These are phyloP conservation scores for Ogataea methanolica DNA, from an alignment of 805 yeast genomes.

Conservation along the genomic window DNA sequence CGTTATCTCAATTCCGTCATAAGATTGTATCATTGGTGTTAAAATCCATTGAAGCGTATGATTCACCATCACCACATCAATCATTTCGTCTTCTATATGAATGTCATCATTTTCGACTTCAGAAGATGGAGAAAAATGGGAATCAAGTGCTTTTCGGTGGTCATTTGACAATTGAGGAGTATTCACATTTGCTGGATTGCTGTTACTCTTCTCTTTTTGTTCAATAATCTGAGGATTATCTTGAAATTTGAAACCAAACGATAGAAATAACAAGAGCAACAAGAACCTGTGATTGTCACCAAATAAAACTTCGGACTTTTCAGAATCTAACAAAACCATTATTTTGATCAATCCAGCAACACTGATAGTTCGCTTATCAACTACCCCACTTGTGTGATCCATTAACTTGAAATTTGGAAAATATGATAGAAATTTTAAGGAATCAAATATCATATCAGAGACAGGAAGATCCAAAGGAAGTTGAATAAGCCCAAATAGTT, in stretches of 20 bases:
- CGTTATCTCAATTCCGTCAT: conserved; percentile 40
- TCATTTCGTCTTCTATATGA: conserved; percentile 3
- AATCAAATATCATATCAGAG: conserved; percentile 33
- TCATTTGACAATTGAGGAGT: too few species aligned
- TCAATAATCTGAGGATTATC: conserved; percentile 2
- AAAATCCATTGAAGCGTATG: conserved; percentile 27
- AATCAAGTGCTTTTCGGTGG: background rate
- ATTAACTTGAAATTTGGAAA: conserved; percentile 17
- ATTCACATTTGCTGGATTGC: conserved; percentile 1
- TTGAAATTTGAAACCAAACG: conserved; percentile 26
- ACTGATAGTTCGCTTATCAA: conserved; percentile 26
- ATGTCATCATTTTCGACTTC: background rate
- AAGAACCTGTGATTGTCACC: conserved; percentile 30
- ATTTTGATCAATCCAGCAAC: conserved; percentile 40
- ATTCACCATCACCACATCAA: conserved; percentile 20
- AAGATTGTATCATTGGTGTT: conserved; percentile 34
- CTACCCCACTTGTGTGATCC: background rate
- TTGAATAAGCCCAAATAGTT: conserved; percentile 27
- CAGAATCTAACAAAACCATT: conserved; percentile 38
- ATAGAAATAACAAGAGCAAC: conserved; percentile 42
- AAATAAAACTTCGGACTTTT: conserved; percentile 35
- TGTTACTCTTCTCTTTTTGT: conserved; percentile 5
- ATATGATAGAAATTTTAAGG: conserved; percentile 35
- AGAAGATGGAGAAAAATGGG: background rate
- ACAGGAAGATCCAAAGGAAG: conserved; percentile 33